phyloP scores from a whole-genome alignment of 225 moss, liverwort and hornwort species.

The Bryum argenteum region DNA sequence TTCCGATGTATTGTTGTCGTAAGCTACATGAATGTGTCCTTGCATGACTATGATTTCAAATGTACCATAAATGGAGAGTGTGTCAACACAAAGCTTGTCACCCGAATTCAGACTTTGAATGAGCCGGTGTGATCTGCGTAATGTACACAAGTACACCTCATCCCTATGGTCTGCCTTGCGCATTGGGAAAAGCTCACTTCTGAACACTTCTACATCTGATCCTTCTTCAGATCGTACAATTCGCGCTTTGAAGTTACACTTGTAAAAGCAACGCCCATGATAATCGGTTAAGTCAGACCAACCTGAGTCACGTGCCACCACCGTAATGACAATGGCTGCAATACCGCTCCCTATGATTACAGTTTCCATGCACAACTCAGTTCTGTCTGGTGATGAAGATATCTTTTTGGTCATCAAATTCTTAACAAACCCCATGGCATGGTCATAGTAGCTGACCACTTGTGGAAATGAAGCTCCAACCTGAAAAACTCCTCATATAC shows the following conservation, averaged over 20 bases:
- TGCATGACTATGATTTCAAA: slow-evolving; percentile 43
- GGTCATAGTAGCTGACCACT: slow-evolving; percentile 39
- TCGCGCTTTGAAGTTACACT: slow-evolving; percentile 33
- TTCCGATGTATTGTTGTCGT: background rate
- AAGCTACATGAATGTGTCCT: slow-evolving; percentile 19
- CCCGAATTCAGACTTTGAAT: slow-evolving; percentile 15
- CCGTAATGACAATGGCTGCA: slow-evolving; percentile 23
- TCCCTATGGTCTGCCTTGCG: slow-evolving; percentile 26
- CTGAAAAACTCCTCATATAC: slow-evolving; percentile 7
- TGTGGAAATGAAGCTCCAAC: slow-evolving; percentile 29
- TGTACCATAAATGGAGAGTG: slow-evolving; percentile 27
- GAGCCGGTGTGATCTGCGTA: slow-evolving; percentile 28
- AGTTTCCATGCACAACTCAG: slow-evolving; percentile 34
- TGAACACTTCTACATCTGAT: slow-evolving; percentile 9
- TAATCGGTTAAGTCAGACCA: slow-evolving; percentile 7
- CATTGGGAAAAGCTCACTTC: slow-evolving; percentile 22
- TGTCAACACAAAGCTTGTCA: slow-evolving; percentile 28
- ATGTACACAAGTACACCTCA: slow-evolving; percentile 42
- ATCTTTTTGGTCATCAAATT: slow-evolving; percentile 31
- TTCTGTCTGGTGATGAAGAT: slow-evolving; percentile 15
- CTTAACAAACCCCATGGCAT: slow-evolving; percentile 23
- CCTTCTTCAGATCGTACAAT: slow-evolving; percentile 13
- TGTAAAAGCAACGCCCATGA: too few species aligned
- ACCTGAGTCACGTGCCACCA: slow-evolving; percentile 47
- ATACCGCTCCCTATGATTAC: too few species aligned